These are phyloP conservation scores for Chlorencoelia australis DNA, from an alignment of 2,329 filamentous ascomycete species.

Conservation along the genomic window DNA sequence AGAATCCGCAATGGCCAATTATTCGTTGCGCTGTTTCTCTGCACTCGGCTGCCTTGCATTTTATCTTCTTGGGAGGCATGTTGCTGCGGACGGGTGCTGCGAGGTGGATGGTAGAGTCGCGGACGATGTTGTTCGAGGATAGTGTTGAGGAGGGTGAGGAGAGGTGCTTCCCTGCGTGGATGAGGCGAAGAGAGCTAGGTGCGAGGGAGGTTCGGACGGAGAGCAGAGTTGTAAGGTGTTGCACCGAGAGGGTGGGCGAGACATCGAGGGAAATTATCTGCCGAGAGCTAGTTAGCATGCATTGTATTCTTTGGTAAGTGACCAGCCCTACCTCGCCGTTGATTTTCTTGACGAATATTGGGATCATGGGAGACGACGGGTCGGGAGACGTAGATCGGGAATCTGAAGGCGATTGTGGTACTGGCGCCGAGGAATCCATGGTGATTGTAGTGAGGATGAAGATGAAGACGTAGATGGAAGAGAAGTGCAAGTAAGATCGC, in stretches of 20 bases:
- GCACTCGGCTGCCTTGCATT: conserved; percentile 86
- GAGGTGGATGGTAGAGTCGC: conserved; percentile 42
- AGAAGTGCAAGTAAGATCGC: too few relatives aligned
- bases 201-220: conserved; percentile 46
- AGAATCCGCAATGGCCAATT: conserved; percentile 93
- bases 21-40: conserved; percentile 81
- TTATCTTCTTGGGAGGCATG: conserved; percentile 60
- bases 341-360: conserved; percentile 54
- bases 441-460: too few relatives aligned
- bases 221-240: conserved; percentile 45
- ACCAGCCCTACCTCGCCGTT: too few relatives aligned
- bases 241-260: conserved; percentile 41
- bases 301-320: too few relatives aligned
- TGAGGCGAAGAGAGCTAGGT: conserved; percentile 40
- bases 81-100: conserved; percentile 43
- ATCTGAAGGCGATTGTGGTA: too few relatives aligned
- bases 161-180: conserved; percentile 48
- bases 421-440: neutral
- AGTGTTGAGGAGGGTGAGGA: conserved; percentile 31
- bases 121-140: conserved; percentile 36
- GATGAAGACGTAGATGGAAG: too few relatives aligned
- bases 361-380: conserved; percentile 37
- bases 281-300: too few relatives aligned
- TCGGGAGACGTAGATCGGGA: conserved; percentile 31
- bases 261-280: conserved; percentile 47